Evolutionary conservation across 108 stramenopile species (phyloP), one percentile per base, ranked within the genome.

Genomic region (Skeletonema costatum): DNA sequence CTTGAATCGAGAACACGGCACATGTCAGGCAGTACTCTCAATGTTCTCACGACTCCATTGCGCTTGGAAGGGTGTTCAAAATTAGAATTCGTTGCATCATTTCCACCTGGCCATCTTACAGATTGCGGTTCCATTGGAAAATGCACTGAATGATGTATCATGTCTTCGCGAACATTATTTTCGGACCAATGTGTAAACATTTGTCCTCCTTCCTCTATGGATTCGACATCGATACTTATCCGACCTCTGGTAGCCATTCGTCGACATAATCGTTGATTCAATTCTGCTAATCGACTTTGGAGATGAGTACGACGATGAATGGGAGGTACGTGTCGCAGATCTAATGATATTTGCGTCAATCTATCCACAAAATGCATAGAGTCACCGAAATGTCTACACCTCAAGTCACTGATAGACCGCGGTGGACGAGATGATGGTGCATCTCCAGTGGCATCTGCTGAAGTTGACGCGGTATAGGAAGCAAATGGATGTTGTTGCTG

Each of bases 341-440:
- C 91, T 62, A 92, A 59, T n/a, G 92, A 93, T 69, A 92, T 85
- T 71, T 91, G 88, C 5, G 94, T 92, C 13, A 95, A 70, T 61
- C 84, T 69, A 81, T 95, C 94, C 21, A 95, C 78, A 46, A 95
- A 92, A 62, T 93, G 92, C 94, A 95, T 95, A 17, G 94, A 93
- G 58, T 95, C 94, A 25, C 94, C 94, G 74, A 88, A 95, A 67
- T 95, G 92, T 71, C 90, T 83, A 77, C 94, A 95, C 48, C 94
- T 69, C 19, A 88, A 74, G 19, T 89, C 80, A 70, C 91, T 90
- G 7, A 95, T 64, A 42, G 91, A 87, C 13, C 87, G 83, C 10
- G 90, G 93, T 11, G 73, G 74, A 60, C 51, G 48, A 0, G 66
- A 42, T 4, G 66, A 42, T n/a, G 64, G 9, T 16, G 53, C 58